Evolutionary conservation across 2,329 filamentous ascomycete species (phyloP), one percentile per base, ranked within the genome.

Genomic region (Xylaria sp.): DNA sequence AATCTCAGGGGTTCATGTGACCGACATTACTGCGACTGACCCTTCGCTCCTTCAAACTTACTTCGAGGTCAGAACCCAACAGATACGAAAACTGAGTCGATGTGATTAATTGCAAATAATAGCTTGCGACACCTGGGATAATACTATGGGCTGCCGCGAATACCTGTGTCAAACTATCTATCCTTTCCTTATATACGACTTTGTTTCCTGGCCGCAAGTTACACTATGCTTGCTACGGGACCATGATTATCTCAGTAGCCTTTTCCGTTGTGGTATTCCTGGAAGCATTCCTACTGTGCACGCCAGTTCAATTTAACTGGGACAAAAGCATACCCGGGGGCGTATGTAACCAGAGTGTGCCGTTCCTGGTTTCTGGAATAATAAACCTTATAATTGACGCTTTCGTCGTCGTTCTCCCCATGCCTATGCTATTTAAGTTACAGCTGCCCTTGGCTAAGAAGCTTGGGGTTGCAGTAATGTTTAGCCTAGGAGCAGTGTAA

Each of bases 401-500:
- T 1, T 62, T 65, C 2, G 61, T 73, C 3, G 64, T 74, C 1
- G 46, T 25, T 5, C 50, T 73, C 2, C 69, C 71, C 3, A 72
- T 74, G 62, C 72, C 68, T 12, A 69, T 63, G 64, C 37, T 74
- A 3, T 66, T 62, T 23, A 50, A 59, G 0, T 28, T 74, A 37
- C 59, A 63, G 13, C 46, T 74, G 20, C 41, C 63, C 0, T 23
- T 69, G 8, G 10, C 51, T 3, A 74, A 66, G 32, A 64, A 28
- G 23, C 13, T 72, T n/a, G n/a, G 37, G 3, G 46, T 74, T 52
- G 69, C 15, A 5, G 58, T 9, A 10, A 74, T 73, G 66, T 74
- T 74, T 18, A 67, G 72, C 28, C 66, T 74, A 18, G 71, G 72
- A 10, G 57, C 13, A 1, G 3, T 72, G 69, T 74, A 48, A 64